phyloP scores from a whole-genome alignment of 2,329 filamentous ascomycete species.

The Spiromastix sp. region DNA sequence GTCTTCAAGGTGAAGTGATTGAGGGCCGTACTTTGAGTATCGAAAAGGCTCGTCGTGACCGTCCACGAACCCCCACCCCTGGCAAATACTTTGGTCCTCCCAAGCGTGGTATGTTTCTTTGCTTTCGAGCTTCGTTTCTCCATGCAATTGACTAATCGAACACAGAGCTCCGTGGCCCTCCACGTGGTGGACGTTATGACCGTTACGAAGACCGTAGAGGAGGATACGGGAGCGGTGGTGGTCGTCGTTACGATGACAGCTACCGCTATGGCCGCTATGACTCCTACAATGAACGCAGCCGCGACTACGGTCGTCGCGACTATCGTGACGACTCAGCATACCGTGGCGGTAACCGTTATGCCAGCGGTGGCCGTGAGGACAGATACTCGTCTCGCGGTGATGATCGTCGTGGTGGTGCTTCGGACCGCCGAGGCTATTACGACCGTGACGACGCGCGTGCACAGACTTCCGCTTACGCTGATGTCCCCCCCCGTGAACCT shows the following conservation, averaged over 20 bases:
- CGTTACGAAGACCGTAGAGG: conserved; percentile 39
- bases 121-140: conserved; percentile 2
- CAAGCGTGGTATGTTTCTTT: conserved; percentile 68
- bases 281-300: conserved; percentile 42
- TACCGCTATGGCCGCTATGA: conserved; percentile 37
- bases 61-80: conserved; percentile 89
- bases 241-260: conserved; percentile 33
- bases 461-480: conserved; percentile 33
- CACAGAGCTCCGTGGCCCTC: conserved; percentile 37
- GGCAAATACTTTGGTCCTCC: conserved; percentile 99
- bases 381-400: conserved; percentile 36
- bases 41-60: conserved; percentile 92
- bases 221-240: conserved; percentile 31
- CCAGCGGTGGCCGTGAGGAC: conserved; percentile 28
- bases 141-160: conserved; percentile 15
- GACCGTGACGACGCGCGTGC: conserved; percentile 40
- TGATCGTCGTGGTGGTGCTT: conserved; percentile 35
- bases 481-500: conserved; percentile 23
- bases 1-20: conserved; percentile 85
- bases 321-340: conserved; percentile 20
- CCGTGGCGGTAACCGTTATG: conserved; percentile 45
- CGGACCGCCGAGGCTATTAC: conserved; percentile 41
- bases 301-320: conserved; percentile 13
- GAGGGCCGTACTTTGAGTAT: conserved; percentile 95
- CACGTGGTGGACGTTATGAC: conserved; percentile 34